These are phyloP conservation scores for Puccinia brachypodii DNA, from an alignment of 1,284 basidiomycete genomes.

Conservation along the genomic window DNA sequence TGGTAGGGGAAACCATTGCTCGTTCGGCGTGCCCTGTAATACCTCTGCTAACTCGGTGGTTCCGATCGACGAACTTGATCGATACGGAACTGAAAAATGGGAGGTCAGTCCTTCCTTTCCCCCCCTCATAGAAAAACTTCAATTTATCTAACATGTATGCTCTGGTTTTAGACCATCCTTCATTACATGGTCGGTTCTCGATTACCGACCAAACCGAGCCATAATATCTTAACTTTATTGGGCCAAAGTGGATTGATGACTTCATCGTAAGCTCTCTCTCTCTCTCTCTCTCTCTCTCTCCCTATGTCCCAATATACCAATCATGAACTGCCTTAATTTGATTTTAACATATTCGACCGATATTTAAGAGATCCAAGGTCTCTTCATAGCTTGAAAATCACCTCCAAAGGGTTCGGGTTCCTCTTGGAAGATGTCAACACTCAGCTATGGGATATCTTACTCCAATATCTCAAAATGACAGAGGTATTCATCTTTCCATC, in stretches of 20 bases:
- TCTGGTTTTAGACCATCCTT: conserved; percentile 82
- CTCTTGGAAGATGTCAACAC: conserved; percentile 92
- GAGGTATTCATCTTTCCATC: conserved; percentile 62
- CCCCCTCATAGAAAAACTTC: neutral
- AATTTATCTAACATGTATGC: conserved; percentile 17
- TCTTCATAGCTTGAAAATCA: conserved; percentile 72
- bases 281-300: conserved; percentile 53
- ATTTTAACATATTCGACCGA: neutral
- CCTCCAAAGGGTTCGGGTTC: conserved; percentile 94
- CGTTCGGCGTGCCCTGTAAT: conserved; percentile 82
- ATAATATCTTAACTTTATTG: conserved; percentile 78
- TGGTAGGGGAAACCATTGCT: conserved; percentile 76
- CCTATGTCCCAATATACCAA: conserved; percentile 50
- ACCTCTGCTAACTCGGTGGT: conserved; percentile 62
- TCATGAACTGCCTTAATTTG: conserved; percentile 30
- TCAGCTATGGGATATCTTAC: conserved; percentile 93
- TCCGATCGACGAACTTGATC: conserved; percentile 70
- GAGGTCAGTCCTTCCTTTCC: conserved; percentile 72
- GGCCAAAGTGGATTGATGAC: conserved; percentile 85
- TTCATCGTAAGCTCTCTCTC: conserved; percentile 51
- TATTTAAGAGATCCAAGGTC: conserved; percentile 42
- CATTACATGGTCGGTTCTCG: conserved; percentile 89
- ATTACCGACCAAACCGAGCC: conserved; percentile 69
- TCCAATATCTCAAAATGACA: conserved; percentile 81
- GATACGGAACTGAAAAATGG: conserved; percentile 87